Evolutionary conservation across 2,329 filamentous ascomycete species (phyloP).

Genomic region (Gremmenia infestans): DNA sequence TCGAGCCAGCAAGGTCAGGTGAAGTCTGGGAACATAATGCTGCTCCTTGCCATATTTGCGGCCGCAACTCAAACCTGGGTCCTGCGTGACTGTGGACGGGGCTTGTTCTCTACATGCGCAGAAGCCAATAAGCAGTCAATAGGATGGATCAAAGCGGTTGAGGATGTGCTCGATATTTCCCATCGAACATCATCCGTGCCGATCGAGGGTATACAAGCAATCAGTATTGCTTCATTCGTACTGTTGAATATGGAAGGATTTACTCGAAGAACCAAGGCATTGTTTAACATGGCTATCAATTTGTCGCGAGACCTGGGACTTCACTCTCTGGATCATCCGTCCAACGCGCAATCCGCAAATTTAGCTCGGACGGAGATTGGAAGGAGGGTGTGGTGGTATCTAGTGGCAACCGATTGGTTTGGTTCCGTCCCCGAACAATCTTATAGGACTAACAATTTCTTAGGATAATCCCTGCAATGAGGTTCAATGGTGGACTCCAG

Average conservation of each 20-base stretch:
- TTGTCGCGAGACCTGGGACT: conserved; percentile 19
- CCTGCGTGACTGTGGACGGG: conserved; percentile 2
- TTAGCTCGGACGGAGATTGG: conserved; percentile 30
- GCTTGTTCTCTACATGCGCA: conserved; percentile 9
- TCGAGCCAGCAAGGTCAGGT: conserved; percentile 5
- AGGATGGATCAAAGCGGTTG: conserved; percentile 29
- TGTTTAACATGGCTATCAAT: conserved; percentile 29
- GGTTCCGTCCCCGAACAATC: neutral
- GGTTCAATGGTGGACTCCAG: conserved; percentile 28
- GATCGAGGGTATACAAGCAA: conserved; percentile 34
- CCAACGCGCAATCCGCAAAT: conserved; percentile 16
- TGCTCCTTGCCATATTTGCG: conserved; percentile 11
- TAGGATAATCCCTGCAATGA: conserved; percentile 22
- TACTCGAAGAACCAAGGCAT: conserved; percentile 27
- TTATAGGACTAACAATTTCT: neutral
- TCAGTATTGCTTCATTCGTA: conserved; percentile 32
- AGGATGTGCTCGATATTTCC: conserved; percentile 33
- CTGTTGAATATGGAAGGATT: conserved; percentile 32
- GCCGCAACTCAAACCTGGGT: conserved; percentile 7
- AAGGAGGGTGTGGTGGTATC: conserved; percentile 36
- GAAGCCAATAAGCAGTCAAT: conserved; percentile 29
- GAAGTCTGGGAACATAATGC: conserved; percentile 1
- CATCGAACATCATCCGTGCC: conserved; percentile 20
- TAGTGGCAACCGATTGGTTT: conserved; percentile 34
- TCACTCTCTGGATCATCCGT: conserved; percentile 15